phyloP scores from a whole-genome alignment of 164 flowering plant species.

The Brasenia schreberi region DNA sequence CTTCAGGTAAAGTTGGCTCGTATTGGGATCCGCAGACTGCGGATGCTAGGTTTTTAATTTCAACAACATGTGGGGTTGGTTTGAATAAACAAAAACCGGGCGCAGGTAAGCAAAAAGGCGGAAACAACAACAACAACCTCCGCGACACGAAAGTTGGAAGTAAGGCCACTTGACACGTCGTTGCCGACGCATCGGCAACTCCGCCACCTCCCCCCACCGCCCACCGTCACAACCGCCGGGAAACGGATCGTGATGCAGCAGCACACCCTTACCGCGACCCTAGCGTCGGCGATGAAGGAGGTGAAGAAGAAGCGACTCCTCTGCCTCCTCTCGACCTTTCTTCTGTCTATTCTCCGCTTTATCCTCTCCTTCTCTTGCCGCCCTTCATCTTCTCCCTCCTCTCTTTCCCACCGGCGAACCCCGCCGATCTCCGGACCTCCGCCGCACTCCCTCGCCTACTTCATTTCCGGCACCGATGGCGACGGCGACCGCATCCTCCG shows the following conservation, averaged over 20 bases:
- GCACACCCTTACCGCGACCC: constrained; percentile 2
- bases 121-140: too few relatives aligned
- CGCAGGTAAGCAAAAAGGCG: too few relatives aligned
- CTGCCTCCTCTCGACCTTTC: constrained; percentile 17
- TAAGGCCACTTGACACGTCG: neutral
- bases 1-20: too few relatives aligned
- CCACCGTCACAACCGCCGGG: neutral
- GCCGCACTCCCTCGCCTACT: constrained; percentile 63
- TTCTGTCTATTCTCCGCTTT: constrained; percentile 23
- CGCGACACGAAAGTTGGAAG: too few relatives aligned
- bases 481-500: constrained; percentile 49
- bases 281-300: constrained; percentile 5
- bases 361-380: constrained; percentile 22
- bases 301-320: constrained; percentile 11
- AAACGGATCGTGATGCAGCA: neutral
- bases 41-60: too few relatives aligned
- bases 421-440: neutral
- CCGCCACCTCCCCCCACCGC: neutral
- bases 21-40: too few relatives aligned
- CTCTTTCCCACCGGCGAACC: constrained; percentile 2
- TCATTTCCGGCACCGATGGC: constrained; percentile 53
- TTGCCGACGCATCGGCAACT: neutral
- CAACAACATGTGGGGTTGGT: too few relatives aligned
- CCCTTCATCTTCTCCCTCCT: constrained; percentile 11
- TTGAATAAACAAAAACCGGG: too few relatives aligned